phyloP scores from a whole-genome alignment of 768 basidiomycete genomes.

The Trametes cinnabarina region DNA sequence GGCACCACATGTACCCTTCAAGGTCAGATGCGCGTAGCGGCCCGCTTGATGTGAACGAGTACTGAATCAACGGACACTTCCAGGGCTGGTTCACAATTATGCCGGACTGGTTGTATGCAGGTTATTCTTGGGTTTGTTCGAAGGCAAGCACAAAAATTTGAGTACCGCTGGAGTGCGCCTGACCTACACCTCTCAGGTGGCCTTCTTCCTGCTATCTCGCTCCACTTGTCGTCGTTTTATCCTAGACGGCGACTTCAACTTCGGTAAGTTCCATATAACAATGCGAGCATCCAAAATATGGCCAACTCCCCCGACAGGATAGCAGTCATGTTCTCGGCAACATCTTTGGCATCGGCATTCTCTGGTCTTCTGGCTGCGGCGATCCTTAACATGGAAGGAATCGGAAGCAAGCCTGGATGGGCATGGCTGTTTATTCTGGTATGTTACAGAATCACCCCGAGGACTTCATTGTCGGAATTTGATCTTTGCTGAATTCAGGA shows the following conservation, averaged over 20 bases:
- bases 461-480: background rate
- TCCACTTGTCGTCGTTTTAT: constrained; percentile 31
- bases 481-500: constrained; percentile 32
- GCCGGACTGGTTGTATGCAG: constrained; percentile 53
- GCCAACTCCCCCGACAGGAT: too few relatives aligned
- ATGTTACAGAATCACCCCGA: constrained; percentile 3
- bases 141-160: constrained; percentile 43
- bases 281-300: too few relatives aligned
- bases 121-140: constrained; percentile 51
- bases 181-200: constrained; percentile 30
- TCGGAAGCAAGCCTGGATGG: constrained; percentile 56
- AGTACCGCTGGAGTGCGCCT: background rate
- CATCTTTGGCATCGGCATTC: constrained; percentile 55
- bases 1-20: constrained; percentile 65
- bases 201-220: constrained; percentile 42
- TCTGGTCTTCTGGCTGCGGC: constrained; percentile 63
- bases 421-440: constrained; percentile 67
- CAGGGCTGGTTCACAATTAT: constrained; percentile 47
- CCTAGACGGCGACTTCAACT: constrained; percentile 29
- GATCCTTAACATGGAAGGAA: constrained; percentile 56
- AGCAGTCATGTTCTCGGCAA: constrained; percentile 43
- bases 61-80: background rate
- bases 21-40: constrained; percentile 35
- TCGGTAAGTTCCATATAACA: constrained; percentile 26
- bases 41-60: too few relatives aligned